phyloP scores from a whole-genome alignment of 1,284 basidiomycete species.

The Athelia psychrophila region DNA sequence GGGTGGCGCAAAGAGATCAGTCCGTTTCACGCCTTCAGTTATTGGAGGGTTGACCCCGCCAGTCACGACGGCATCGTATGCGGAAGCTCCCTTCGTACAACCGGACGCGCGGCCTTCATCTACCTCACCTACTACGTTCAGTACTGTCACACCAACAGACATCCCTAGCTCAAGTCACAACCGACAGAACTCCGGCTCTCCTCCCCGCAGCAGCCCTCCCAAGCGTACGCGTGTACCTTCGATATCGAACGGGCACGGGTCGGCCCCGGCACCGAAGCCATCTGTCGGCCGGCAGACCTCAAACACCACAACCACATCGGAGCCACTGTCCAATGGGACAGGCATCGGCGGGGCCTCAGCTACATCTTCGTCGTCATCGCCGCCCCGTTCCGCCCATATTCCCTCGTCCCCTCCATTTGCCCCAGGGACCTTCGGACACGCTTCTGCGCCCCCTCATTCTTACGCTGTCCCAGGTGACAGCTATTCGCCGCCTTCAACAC shows the following conservation, averaged over 20 bases:
- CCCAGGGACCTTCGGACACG: neutral
- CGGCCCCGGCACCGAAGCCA: too few relatives aligned
- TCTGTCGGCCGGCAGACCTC: too few relatives aligned
- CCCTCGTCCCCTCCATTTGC: constrained; percentile 11
- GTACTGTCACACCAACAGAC: neutral
- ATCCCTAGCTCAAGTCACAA: neutral
- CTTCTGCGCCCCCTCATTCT: constrained; percentile 13
- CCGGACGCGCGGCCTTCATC: neutral
- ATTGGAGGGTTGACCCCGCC: constrained; percentile 31
- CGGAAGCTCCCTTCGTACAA: constrained; percentile 17
- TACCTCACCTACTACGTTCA: neutral
- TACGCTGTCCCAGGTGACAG: constrained; percentile 10
- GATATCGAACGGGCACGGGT: too few relatives aligned
- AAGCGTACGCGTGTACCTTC: neutral
- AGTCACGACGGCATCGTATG: constrained; percentile 23
- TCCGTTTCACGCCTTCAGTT: constrained; percentile 47
- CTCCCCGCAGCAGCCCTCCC: neutral
- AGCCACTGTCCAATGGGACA: too few relatives aligned
- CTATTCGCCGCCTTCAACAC: constrained; percentile 21
- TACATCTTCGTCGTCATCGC: constrained; percentile 8
- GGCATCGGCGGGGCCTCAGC: neutral
- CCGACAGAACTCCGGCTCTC: neutral
- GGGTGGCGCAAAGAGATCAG: constrained; percentile 15
- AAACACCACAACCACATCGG: too few relatives aligned
- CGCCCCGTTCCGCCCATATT: constrained; percentile 6